phyloP scores from a whole-genome alignment of 352 stramenopile genomes.

The Globisporangium spinosum region DNA sequence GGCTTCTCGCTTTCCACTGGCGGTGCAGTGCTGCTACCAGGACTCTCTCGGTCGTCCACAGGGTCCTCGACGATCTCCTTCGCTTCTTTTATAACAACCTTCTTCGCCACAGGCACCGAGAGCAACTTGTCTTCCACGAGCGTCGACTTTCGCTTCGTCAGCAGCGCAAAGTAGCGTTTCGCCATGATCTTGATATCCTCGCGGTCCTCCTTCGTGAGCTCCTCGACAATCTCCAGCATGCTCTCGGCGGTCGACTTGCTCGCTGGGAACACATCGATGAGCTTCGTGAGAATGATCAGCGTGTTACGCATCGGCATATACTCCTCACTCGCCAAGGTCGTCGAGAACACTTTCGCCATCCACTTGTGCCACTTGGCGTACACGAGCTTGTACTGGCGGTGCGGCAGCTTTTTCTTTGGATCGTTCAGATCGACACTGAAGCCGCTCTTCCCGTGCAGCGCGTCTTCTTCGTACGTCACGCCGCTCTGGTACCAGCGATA shows the following conservation, averaged over 20 bases:
- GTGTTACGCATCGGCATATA: slow-evolving; percentile 88
- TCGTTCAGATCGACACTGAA: slow-evolving; percentile 74
- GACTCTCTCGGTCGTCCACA: slow-evolving; percentile 1
- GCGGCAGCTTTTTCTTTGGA: slow-evolving; percentile 45
- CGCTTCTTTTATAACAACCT: slow-evolving; percentile 21
- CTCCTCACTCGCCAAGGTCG: slow-evolving; percentile 55
- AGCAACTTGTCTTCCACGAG: slow-evolving; percentile 67
- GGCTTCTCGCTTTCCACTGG: slow-evolving; percentile 5
- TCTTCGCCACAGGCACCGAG: slow-evolving; percentile 20
- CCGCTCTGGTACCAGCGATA: slow-evolving; percentile 78
- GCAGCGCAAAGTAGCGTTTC: slow-evolving; percentile 76
- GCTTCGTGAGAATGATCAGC: slow-evolving; percentile 84
- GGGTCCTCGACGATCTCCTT: slow-evolving; percentile 20
- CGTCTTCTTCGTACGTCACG: slow-evolving; percentile 76
- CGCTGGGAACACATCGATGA: slow-evolving; percentile 83
- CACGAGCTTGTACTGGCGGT: slow-evolving; percentile 72
- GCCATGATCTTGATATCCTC: slow-evolving; percentile 91
- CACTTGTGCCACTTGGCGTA: slow-evolving; percentile 77
- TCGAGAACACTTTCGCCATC: slow-evolving; percentile 60
- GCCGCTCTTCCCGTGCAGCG: slow-evolving; percentile 62
- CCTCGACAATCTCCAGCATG: slow-evolving; percentile 63
- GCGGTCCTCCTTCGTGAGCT: slow-evolving; percentile 71
- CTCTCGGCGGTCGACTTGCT: slow-evolving; percentile 51
- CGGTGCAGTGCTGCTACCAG: not conserved
- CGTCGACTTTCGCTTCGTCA: slow-evolving; percentile 71